A percentile compares a stretch with the other conserved stretches of the same genome.
Conservation (phyloP, 164 flowering plant genomes). For the Tinospora cordifolia region DNA sequence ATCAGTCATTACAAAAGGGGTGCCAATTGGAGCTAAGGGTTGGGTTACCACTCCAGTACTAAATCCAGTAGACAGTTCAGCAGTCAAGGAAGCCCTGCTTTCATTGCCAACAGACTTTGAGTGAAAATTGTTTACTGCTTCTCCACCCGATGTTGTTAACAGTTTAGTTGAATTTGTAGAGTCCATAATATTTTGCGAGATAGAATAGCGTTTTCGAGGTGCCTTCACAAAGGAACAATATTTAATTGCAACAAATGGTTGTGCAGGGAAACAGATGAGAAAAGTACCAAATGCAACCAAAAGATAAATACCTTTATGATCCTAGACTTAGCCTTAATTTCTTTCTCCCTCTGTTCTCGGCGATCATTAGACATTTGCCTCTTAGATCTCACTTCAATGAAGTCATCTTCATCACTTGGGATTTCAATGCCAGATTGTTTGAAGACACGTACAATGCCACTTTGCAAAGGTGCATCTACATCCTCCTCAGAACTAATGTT, state of each 20-base stretch:
- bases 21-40: constrained; percentile 73
- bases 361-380: constrained; percentile 94
- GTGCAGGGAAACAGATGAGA: not conserved
- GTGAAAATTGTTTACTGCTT: constrained; percentile 24
- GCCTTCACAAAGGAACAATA: constrained; percentile 31
- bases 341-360: constrained; percentile 91
- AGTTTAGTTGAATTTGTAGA: constrained; percentile 32
- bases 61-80: constrained; percentile 42
- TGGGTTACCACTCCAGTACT: constrained; percentile 33
- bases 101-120: constrained; percentile 34
- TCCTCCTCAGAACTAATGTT: constrained; percentile 47
- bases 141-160: constrained; percentile 29
- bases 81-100: constrained; percentile 24
- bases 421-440: constrained; percentile 93
- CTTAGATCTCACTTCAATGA: constrained; percentile 95
- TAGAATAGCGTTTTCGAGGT: constrained; percentile 44
- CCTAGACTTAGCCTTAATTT: constrained; percentile 69
- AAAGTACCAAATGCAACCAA: not conserved
- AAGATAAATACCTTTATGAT: constrained; percentile 44
- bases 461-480: constrained; percentile 78
- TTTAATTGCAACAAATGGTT: not conserved
- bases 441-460: constrained; percentile 85
- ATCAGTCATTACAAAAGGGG: constrained; percentile 56
- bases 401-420: constrained; percentile 97
- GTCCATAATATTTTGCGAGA: constrained; percentile 28